Base-by-base conservation (phyloP, 345 rosid genomes). In the Cardamine occulta region DNA sequence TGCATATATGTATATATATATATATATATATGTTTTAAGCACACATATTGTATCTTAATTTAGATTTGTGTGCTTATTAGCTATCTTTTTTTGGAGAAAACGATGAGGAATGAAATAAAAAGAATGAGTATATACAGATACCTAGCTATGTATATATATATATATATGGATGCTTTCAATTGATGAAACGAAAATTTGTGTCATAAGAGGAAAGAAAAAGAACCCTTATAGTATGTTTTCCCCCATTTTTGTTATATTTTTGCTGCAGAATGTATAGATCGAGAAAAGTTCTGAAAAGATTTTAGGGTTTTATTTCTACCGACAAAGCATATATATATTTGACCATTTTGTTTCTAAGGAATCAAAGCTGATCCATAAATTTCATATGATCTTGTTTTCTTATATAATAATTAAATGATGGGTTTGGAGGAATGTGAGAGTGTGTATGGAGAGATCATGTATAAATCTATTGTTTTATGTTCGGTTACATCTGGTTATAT, bases 401-500 rank as follows among this genome's bases (percentile, higher is more conserved):
- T 42, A 54, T 34, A 45, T 54, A 76, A 45, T 14, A 24, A 54
- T 29, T n/a, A n/a, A 70, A 23, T 7, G 7, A 47, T 47, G 39
- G 42, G 18, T 53, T 53, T 51, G 34, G 56, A 49, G 34, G 40
- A 55, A 32, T 21, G 17, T 48, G 52, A 35, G 60, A 44, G 31
- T 64, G 35, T 60, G 64, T 42, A 31, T 57, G 28, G 54, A 29
- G 59, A 17, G 63, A 55, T 34, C 64, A 69, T n/a, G 52, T 40
- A 32, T 19, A 70, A 29, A n/a, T 68, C 14, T 63, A 51, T 28
- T 42, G 66, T 63, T 69, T 63, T 15, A 55, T 77, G 66, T 62
- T 69, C 34, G 52, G 75, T 70, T 63, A 70, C 75, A 70, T 63
- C 29, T 61, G 35, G 61, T 39, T 63, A 66, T 39, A 51, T 51